Base-by-base conservation (phyloP, 1,284 basidiomycete genomes). In the Thecaphora frezii region DNA sequence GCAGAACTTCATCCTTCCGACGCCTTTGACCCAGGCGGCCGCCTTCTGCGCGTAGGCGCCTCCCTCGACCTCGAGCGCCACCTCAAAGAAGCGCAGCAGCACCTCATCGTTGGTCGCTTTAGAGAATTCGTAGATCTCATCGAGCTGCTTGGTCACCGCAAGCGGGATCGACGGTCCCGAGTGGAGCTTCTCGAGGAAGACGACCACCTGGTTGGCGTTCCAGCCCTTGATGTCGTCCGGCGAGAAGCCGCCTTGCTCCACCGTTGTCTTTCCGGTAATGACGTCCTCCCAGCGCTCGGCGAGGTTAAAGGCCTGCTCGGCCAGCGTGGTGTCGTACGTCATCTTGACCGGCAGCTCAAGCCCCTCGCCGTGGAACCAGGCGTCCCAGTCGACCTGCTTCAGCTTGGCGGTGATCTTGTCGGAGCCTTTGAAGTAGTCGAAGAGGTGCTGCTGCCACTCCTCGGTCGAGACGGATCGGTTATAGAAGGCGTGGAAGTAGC, bases 301-400 rank as follows among this genome's bases (percentile, higher is more conserved):
- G 8, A 97, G 85, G 8, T 78, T 80, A 50, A 82, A 81, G 39
- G 83, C 82, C 69, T 85, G 82, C 56, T 86, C 83, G 0, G 91
- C 91, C 19, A 97, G 83, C 0, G 88, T 85, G 28, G 85, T 84
- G 73, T 97, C 92, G 71, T 94, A 97, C 67, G 88, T 83, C 81
- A 92, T 84, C 73, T 89, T 82, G 1, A 88, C 89, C 0, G 91
- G 91, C 18, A 96, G 84, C 58, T 87, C 82, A 22, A 54, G 44
- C 38, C 92, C 91, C 76, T 89, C 87, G 39, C 93, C 93, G 71
- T 89, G 85, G 42, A 96, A 82, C 93, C 93, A 97, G 40, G 85
- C 87, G 85, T 91, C 54, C 58, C 60, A 71, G 73, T 93, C 86
- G 39, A 96, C 84, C 64, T 89, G 83, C 30, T 71, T 45, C 36